Conservation (phyloP, 768 basidiomycete genomes). For the Kwoniella dejecticola region DNA sequence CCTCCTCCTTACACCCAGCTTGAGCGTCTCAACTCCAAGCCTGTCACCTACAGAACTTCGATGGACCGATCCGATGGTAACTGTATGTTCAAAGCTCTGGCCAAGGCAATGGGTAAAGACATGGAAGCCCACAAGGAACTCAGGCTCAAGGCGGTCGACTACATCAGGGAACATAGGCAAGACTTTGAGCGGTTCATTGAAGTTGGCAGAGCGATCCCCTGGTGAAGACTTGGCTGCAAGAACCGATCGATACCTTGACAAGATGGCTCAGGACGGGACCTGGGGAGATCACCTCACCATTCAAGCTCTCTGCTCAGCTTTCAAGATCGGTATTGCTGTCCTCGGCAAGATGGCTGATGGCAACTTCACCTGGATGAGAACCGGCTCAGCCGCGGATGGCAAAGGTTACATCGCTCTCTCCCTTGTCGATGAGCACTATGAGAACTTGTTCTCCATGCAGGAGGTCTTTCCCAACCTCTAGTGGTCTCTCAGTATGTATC, state of each 20-base stretch:
- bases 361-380: neutral
- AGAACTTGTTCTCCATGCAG: conserved; percentile 1
- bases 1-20: too few species aligned
- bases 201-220: neutral
- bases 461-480: neutral
- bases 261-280: neutral
- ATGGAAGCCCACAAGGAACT: neutral
- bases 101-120: conserved; percentile 11
- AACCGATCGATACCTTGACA: neutral
- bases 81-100: conserved; percentile 17
- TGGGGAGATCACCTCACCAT: conserved; percentile 4
- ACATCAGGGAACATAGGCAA: neutral
- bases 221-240: too few species aligned
- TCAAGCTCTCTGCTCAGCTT: neutral
- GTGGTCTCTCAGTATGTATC: neutral
- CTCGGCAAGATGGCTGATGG: neutral
- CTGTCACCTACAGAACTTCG: neutral
- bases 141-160: neutral
- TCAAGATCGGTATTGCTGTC: neutral
- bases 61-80: conserved; percentile 2
- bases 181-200: neutral
- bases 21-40: neutral
- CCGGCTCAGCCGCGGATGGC: neutral
- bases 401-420: neutral
- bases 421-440: conserved; percentile 5